Evolutionary conservation across 148 eudicot genomes (phyloP).

Genomic region (Vaccinium corymbosum): DNA sequence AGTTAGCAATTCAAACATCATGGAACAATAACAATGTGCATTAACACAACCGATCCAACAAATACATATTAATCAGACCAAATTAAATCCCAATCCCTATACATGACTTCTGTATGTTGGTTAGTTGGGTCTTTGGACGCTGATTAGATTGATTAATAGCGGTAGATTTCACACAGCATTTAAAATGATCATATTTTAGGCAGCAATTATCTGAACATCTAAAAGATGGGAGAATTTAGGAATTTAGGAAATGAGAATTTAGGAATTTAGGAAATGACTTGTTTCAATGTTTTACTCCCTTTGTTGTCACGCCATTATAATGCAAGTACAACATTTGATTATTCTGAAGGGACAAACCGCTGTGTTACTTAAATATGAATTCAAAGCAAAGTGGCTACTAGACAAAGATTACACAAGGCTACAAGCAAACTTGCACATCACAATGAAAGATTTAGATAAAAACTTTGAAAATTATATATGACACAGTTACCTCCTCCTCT

Average conservation of each 20-base stretch:
- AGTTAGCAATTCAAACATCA: constrained; percentile 9
- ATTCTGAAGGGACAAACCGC: background rate
- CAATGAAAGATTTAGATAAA: background rate
- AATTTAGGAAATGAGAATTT: background rate
- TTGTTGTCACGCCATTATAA: background rate
- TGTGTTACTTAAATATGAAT: background rate
- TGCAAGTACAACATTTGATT: background rate
- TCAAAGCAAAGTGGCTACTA: background rate
- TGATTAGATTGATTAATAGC: background rate
- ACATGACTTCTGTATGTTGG: background rate
- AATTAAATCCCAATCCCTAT: background rate
- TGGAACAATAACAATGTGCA: background rate
- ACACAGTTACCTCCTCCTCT: constrained; percentile 61
- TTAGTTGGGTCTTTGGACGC: background rate
- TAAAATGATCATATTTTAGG: background rate
- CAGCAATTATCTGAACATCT: background rate
- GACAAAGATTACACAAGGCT: background rate
- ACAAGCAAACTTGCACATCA: background rate
- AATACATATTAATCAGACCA: background rate
- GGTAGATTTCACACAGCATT: background rate
- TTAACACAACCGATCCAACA: constrained; percentile 5
- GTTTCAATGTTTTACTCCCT: background rate
- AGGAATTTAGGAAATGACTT: background rate
- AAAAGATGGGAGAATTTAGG: background rate
- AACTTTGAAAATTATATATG: background rate